A percentile compares a stretch with the other conserved stretches of the same genome.
phyloP scores from a whole-genome alignment of 257 asterid species.

The Cordia subcordata region DNA sequence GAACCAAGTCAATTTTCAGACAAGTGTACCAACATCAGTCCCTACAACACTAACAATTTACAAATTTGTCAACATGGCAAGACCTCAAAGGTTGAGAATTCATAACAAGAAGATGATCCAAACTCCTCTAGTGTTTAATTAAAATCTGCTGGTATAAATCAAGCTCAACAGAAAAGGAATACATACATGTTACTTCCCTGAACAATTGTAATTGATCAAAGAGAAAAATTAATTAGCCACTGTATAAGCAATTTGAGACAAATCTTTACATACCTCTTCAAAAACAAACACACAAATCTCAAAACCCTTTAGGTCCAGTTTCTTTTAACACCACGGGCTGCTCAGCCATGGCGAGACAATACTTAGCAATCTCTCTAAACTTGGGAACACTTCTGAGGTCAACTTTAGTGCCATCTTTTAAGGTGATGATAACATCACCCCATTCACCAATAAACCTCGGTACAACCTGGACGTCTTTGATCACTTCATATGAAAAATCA shows the following conservation, averaged over 20 bases:
- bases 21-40: no score
- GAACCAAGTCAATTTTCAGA: no score
- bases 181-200: background rate
- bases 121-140: no score
- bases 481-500: conserved; percentile 72
- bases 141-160: background rate
- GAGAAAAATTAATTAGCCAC: background rate
- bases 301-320: conserved; percentile 60
- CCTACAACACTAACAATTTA: no score
- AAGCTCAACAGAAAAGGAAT: background rate
- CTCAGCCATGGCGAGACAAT: conserved; percentile 70
- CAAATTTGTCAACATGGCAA: no score
- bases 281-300: conserved; percentile 9
- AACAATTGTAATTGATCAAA: background rate
- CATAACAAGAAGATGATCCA: no score
- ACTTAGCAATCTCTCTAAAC: conserved; percentile 91
- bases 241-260: background rate
- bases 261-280: conserved; percentile 4
- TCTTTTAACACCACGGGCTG: conserved; percentile 42
- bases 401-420: conserved; percentile 81
- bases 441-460: conserved; percentile 95
- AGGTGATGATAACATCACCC: conserved; percentile 87
- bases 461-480: conserved; percentile 88
- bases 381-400: conserved; percentile 95
- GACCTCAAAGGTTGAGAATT: no score